A percentile compares a stretch with the other conserved stretches of the same genome.
Conservation (phyloP, 2,329 filamentous ascomycete genomes). For the Penicillium oxalicum region DNA sequence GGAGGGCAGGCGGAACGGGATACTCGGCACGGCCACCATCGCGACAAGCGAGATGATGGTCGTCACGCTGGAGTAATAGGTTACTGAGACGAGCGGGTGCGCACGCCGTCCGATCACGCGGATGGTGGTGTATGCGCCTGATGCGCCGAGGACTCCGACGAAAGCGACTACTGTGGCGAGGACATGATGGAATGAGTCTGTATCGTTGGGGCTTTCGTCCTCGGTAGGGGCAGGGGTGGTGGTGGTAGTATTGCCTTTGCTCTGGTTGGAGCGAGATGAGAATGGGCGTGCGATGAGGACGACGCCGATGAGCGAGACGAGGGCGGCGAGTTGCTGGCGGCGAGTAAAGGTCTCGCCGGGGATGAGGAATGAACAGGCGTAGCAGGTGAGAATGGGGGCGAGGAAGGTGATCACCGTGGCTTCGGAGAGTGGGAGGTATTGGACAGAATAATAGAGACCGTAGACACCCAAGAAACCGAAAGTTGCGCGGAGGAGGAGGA, state of each 20-base stretch:
- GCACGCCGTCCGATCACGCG: slow-evolving; percentile 73
- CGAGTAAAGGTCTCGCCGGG: slow-evolving; percentile 69
- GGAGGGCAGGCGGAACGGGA: slow-evolving; percentile 53
- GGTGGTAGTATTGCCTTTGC: slow-evolving; percentile 11
- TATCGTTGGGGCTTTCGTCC: slow-evolving; percentile 27
- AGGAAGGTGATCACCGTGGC: slow-evolving; percentile 88
- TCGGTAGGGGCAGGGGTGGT: slow-evolving; percentile 13
- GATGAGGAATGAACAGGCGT: slow-evolving; percentile 69
- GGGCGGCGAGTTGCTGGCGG: slow-evolving; percentile 67
- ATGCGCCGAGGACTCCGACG: slow-evolving; percentile 69
- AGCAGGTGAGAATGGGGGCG: slow-evolving; percentile 69
- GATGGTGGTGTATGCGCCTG: slow-evolving; percentile 69
- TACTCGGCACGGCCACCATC: slow-evolving; percentile 51
- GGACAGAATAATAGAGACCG: slow-evolving; percentile 66
- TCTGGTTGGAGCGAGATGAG: not conserved
- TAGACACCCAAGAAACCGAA: slow-evolving; percentile 74
- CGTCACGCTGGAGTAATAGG: slow-evolving; percentile 71
- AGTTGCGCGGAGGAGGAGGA: slow-evolving; percentile 64
- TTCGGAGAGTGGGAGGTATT: slow-evolving; percentile 78
- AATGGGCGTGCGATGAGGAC: slow-evolving; percentile 72
- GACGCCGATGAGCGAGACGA: slow-evolving; percentile 72
- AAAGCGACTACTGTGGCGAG: slow-evolving; percentile 65
- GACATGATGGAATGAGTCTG: slow-evolving; percentile 59
- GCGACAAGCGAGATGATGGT: slow-evolving; percentile 60
- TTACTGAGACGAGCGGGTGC: slow-evolving; percentile 78